A percentile compares a stretch with the other conserved stretches of the same genome.
These are phyloP conservation scores for Mycena alexandri DNA, from an alignment of 768 basidiomycete genomes.

Conservation along the genomic window DNA sequence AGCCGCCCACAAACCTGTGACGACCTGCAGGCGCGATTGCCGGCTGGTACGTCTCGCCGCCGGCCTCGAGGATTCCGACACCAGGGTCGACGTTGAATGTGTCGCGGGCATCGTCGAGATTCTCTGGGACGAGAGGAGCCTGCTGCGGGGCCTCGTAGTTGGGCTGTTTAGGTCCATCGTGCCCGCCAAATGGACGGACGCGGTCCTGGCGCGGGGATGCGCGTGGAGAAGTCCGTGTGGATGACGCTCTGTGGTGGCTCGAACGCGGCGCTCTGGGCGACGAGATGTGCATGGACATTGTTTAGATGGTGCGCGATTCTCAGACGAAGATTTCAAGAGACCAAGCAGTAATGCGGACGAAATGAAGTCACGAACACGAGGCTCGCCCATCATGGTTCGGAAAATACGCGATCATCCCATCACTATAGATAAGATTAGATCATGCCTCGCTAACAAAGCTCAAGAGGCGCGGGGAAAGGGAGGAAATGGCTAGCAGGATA, in stretches of 20 bases:
- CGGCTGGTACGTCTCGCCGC: constrained; percentile 30
- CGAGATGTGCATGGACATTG: constrained; percentile 17
- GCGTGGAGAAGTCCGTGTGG: constrained; percentile 27
- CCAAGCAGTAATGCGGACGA: too few species aligned
- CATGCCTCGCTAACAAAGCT: too few species aligned
- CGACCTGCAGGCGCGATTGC: constrained; percentile 23
- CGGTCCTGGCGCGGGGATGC: constrained; percentile 33
- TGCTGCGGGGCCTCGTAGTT: constrained; percentile 20
- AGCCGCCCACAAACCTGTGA: constrained; percentile 48
- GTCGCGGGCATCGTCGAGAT: constrained; percentile 15
- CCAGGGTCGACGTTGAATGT: constrained; percentile 28
- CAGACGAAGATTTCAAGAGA: too few species aligned
- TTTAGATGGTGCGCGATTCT: too few species aligned
- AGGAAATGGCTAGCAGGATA: too few species aligned
- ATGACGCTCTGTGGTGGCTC: constrained; percentile 26
- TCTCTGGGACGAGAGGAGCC: constrained; percentile 15
- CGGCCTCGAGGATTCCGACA: constrained; percentile 20
- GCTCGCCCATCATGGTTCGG: too few species aligned
- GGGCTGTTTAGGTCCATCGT: constrained; percentile 9
- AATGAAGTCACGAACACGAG: too few species aligned
- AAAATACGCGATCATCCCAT: too few species aligned
- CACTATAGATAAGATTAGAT: too few species aligned
- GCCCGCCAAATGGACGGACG: constrained; percentile 18
- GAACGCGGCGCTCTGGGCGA: constrained; percentile 33
- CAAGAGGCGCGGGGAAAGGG: too few species aligned